Evolutionary conservation across 805 yeast genomes (phyloP), one percentile per base, ranked within the genome.

Genomic region (Suhomyces vadensis): DNA sequence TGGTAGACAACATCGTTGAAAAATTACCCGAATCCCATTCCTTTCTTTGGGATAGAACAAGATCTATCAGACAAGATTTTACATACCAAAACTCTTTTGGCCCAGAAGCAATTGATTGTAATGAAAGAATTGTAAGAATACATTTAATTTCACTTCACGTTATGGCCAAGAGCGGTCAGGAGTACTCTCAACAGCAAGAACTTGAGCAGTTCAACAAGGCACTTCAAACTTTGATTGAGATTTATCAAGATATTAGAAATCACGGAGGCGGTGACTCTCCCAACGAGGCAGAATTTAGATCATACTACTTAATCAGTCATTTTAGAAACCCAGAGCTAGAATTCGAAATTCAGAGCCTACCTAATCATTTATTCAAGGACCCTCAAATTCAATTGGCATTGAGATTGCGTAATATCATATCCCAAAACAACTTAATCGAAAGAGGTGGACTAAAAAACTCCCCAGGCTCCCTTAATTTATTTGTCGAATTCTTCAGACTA

Each of bases 51-150:
- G 98, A 94, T 64, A 77, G 99, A 64, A 94, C 97, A 16, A 77
- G 99, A 53, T 89, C 97, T 0, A 91, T 94, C 35, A 77, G 99
- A 58, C 98, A 94, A 63, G 99, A 94, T 63, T 94, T 94, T 64
- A 91, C 97, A 0, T 91, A 87, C 58, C 99, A 94, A 60, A 92
- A 92, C 61, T 92, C 83, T 55, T 83, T 83, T 33, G 99, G 98
- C 0, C 87, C 91, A 1, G 98, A 94, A 60, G 95, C 97, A 1
- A 79, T 92, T 7, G 92, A 85, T 52, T 94, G 98, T 63, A 87
- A 88, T 56, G 99, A 94, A 63, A 72, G 84, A 41, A 94, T 94
- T 53, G 96, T 90, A 4, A 71, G 99, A 43, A 85, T 91, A 16
- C 99, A 94, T 60, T 74, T 92, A 20, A 59, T 88, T 11, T 83